Conservation (phyloP, 2,329 filamentous ascomycete genomes). For the Cordyceps militaris region DNA sequence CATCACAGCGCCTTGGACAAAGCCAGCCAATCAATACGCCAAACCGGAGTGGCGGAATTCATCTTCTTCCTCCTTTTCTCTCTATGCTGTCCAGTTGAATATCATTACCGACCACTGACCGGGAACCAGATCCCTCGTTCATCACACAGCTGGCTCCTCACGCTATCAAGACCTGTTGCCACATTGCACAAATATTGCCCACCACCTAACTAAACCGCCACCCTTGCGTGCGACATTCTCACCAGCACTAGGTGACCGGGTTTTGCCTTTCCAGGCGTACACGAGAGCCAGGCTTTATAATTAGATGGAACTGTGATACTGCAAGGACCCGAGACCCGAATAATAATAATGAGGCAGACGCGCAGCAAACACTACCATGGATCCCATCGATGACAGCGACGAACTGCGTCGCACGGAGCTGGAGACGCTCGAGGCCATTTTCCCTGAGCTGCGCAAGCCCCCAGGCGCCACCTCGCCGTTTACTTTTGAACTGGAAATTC, state of each 20-base stretch:
- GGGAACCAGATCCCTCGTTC: background rate
- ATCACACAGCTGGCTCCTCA: background rate
- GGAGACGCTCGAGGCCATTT: slow-evolving; percentile 43
- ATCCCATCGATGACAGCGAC: slow-evolving; percentile 10
- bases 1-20: no score
- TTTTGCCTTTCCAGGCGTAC: background rate
- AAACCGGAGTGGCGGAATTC: no score
- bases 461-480: slow-evolving; percentile 34
- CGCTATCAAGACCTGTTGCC: background rate
- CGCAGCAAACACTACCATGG: slow-evolving; percentile 7
- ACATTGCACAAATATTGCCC: background rate
- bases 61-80: background rate
- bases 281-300: background rate
- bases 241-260: no score
- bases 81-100: no score
- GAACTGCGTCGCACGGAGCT: slow-evolving; percentile 12
- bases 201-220: background rate
- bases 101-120: background rate
- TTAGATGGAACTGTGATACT: background rate
- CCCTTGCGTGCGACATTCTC: no score
- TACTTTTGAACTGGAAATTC: slow-evolving; percentile 49
- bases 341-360: slow-evolving; percentile 4
- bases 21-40: no score
- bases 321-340: background rate
- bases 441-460: slow-evolving; percentile 52